A percentile compares a stretch with the other conserved stretches of the same genome.
phyloP scores from a whole-genome alignment of 129 eudicot genomes.

The Tagetes erecta region DNA sequence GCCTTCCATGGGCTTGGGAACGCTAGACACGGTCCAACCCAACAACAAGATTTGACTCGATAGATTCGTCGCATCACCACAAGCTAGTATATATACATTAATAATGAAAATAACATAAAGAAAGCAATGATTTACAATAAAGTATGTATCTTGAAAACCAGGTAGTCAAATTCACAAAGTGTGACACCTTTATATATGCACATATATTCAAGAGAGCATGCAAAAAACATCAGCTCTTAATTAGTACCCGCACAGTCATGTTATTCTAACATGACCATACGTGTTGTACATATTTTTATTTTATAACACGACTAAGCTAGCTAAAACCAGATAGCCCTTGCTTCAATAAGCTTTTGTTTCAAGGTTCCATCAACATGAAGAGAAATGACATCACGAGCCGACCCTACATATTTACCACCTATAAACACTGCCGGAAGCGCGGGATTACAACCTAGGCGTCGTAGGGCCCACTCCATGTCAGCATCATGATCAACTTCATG shows the following conservation, averaged over 20 bases:
- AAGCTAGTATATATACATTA: neutral
- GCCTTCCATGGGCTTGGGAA: too few species aligned
- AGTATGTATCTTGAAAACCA: conserved; percentile 28
- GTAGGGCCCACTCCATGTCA: conserved; percentile 78
- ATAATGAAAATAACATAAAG: neutral
- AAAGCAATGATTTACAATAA: conserved; percentile 19
- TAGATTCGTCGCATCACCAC: too few species aligned
- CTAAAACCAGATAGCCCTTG: conserved; percentile 84
- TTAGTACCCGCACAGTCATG: conserved; percentile 34
- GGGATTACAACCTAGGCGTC: conserved; percentile 71
- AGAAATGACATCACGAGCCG: conserved; percentile 74
- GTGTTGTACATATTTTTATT: conserved; percentile 7
- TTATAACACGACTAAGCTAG: conserved; percentile 28
- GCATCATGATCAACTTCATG: conserved; percentile 81
- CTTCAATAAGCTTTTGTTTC: conserved; percentile 72
- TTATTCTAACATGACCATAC: conserved; percentile 37
- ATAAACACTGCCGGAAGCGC: conserved; percentile 85
- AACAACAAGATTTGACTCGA: too few species aligned
- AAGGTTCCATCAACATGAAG: conserved; percentile 81
- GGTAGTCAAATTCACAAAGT: conserved; percentile 14
- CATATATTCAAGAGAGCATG: conserved; percentile 39
- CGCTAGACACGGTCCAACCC: too few species aligned
- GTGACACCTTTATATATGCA: conserved; percentile 33
- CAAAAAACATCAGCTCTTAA: conserved; percentile 41
- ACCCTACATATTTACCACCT: conserved; percentile 79